These are phyloP conservation scores for Phialophora verrucosa DNA, from an alignment of 2,329 filamentous ascomycete genomes.

Conservation along the genomic window DNA sequence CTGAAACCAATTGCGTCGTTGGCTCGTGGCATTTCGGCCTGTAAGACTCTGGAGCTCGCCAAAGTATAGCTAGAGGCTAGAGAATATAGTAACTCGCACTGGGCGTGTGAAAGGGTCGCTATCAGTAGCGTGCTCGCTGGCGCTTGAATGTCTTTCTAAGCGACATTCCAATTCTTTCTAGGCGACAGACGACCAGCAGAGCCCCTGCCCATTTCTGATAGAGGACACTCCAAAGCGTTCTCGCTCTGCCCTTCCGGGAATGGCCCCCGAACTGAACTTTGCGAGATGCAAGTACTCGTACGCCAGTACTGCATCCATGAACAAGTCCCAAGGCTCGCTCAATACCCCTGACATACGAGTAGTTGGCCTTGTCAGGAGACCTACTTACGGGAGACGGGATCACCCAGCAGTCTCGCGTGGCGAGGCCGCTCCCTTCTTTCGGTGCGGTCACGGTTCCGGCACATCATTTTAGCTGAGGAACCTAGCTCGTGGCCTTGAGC, in stretches of 20 bases:
- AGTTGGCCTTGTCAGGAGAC: not conserved
- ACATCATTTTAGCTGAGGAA: slow-evolving; percentile 1
- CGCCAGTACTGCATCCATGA: not conserved
- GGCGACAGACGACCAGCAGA: slow-evolving; percentile 9
- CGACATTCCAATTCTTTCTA: slow-evolving; percentile 19
- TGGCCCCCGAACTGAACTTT: not conserved
- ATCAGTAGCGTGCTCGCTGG: slow-evolving; percentile 6
- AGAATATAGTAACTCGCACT: not conserved
- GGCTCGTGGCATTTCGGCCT: slow-evolving; percentile 23
- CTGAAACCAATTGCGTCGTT: slow-evolving; percentile 26
- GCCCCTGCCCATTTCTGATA: slow-evolving; percentile 1
- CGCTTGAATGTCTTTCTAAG: slow-evolving; percentile 16
- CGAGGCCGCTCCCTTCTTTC: not conserved
- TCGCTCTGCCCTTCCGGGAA: not conserved
- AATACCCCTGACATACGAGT: not conserved
- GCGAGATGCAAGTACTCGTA: too few relatives aligned
- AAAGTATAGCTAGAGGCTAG: slow-evolving; percentile 5
- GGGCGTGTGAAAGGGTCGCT: not conserved
- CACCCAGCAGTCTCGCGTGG: not conserved
- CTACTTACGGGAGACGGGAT: not conserved
- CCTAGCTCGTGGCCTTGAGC: slow-evolving; percentile 1
- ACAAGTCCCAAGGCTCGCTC: not conserved
- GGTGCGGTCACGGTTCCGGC: not conserved
- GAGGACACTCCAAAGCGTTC: slow-evolving; percentile 1
- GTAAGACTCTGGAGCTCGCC: slow-evolving; percentile 7